A percentile compares a stretch with the other conserved stretches of the same genome.
phyloP scores from a whole-genome alignment of 257 asterid species.

The Verbena officinalis region DNA sequence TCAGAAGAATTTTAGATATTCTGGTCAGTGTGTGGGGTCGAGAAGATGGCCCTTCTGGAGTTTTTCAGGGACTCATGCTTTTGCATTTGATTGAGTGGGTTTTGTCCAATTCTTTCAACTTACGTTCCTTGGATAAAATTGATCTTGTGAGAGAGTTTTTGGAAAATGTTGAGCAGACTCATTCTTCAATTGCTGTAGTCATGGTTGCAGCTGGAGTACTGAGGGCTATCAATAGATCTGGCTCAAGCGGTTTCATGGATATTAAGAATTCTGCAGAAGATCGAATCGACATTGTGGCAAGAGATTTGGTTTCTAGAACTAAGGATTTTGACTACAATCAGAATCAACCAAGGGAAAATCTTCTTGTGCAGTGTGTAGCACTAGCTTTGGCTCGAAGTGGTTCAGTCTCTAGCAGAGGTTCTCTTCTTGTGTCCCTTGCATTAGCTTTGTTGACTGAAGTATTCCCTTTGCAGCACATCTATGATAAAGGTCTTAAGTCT shows the following conservation, averaged over 20 bases:
- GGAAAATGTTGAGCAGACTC: conserved; percentile 46
- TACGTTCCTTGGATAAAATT: conserved; percentile 54
- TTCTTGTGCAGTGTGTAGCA: conserved; percentile 65
- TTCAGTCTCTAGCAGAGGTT: conserved; percentile 50
- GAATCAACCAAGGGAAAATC: conserved; percentile 36
- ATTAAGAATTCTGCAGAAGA: conserved; percentile 58
- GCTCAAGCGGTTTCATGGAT: conserved; percentile 51
- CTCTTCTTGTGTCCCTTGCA: conserved; percentile 62
- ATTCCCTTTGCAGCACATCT: conserved; percentile 72
- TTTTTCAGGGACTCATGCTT: conserved; percentile 73
- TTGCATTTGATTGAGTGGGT: conserved; percentile 91
- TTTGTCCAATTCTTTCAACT: conserved; percentile 53
- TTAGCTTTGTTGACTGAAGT: conserved; percentile 65
- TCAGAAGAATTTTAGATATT: conserved; percentile 51
- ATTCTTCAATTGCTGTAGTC: conserved; percentile 61
- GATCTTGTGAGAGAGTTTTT: conserved; percentile 48
- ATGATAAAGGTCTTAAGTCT: conserved; percentile 43
- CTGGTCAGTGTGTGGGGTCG: conserved; percentile 66
- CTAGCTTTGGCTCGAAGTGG: conserved; percentile 83
- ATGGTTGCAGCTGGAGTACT: conserved; percentile 87
- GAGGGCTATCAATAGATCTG: conserved; percentile 70
- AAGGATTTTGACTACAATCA: conserved; percentile 28
- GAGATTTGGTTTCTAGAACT: conserved; percentile 42
- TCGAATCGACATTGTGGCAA: conserved; percentile 52
- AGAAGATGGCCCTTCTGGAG: conserved; percentile 52